Base-by-base conservation (phyloP, 139 green algal genomes). In the Monoraphidium neglectum region DNA sequence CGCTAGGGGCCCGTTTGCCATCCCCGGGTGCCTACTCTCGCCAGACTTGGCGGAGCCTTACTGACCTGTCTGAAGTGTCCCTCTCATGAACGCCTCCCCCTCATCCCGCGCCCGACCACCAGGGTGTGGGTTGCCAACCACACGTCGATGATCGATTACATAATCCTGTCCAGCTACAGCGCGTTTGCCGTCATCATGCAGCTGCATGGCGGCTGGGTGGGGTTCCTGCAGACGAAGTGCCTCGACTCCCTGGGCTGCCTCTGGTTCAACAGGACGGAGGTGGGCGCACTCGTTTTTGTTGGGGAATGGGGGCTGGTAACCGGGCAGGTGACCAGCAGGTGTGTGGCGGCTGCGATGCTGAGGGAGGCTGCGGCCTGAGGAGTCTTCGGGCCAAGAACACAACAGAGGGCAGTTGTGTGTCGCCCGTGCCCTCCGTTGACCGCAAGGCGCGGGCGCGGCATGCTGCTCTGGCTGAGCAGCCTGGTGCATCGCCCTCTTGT, bases 121-220 rank as follows among this genome's bases (percentile, higher is more conserved):
- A 51, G 72, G 67, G 92, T 99, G 36, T 99, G 93, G 91, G 96
- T 99, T 36, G 92, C 93, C 72, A 99, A 99, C 89, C 96, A 99
- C 89, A 98, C 95, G 2, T 93, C 81, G 60, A 99, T 99, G 95
- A 99, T 99, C 75, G 96, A 99, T 85, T 99, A 98, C 84, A 91
- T 94, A 68, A 88, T 99, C 46, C 83, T 99, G 47, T 91, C 89
- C 70, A 87, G 92, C 54, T 92, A 97, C 84, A 92, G 80, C 13
- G 88, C 92, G 40, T 98, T 98, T 84, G 91, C 93, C 1, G 91
- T 94, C 65, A 97, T 97, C 84, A 96, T 97, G 95, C 95, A 98
- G 88, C 90, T 97, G 80, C 92, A 97, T 69, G 74, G 81, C 1
- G 93, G 93, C 26, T 98, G 82, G 84, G 83, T 98, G 28, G 88